Percentiles rank a stretch among this genome's conserved stretches.
Evolutionary conservation across 169 alveolate genomes (phyloP).

Genomic region (Babesia bovis): DNA sequence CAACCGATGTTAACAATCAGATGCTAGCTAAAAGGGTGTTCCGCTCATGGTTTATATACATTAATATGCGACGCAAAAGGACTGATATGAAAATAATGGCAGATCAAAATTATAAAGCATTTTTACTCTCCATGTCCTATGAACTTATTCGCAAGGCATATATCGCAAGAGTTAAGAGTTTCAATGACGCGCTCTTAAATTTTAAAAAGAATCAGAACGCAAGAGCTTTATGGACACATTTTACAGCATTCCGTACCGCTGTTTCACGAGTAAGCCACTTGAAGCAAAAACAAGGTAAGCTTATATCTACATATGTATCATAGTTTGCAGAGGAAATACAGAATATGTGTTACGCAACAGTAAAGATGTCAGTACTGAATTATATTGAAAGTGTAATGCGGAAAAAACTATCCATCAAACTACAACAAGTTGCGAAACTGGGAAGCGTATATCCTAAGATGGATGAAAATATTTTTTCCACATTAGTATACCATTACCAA

Average conservation of each 20-base stretch:
- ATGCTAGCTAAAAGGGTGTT: not conserved
- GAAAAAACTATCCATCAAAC: not conserved
- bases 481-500: not conserved
- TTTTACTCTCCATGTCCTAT: not conserved
- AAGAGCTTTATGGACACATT: not conserved
- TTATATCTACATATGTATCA: not conserved
- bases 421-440: not conserved
- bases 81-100: not conserved
- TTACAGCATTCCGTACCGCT: conserved; percentile 6
- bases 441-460: not conserved
- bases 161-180: not conserved
- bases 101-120: conserved; percentile 9
- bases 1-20: not conserved
- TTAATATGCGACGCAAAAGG: conserved; percentile 6
- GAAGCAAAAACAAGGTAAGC: conserved; percentile 1
- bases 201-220: conserved; percentile 2
- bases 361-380: not conserved
- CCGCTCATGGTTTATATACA: conserved; percentile 9
- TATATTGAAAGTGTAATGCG: not conserved
- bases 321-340: conserved; percentile 6
- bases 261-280: conserved; percentile 7
- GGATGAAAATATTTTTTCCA: not conserved
- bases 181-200: conserved; percentile 7
- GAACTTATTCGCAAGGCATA: not conserved
- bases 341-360: not conserved